Conservation (phyloP, 805 yeast genomes). For the Candida boidinii region DNA sequence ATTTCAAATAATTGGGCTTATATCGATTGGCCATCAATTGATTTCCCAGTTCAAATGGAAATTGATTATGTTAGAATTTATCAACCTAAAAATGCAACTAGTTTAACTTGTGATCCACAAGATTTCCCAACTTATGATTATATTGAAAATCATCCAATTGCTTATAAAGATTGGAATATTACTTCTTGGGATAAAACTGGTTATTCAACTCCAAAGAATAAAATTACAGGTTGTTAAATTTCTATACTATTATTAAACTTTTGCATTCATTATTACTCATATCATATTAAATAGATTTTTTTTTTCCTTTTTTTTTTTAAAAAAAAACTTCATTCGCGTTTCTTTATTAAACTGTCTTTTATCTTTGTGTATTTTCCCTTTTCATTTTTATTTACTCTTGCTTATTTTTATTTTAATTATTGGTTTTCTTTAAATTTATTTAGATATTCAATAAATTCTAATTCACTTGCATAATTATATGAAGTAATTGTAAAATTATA, state of each 20-base stretch:
- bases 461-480: too few relatives aligned
- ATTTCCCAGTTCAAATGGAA: slow-evolving; percentile 28
- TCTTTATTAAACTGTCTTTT: too few relatives aligned
- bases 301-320: too few relatives aligned
- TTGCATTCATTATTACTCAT: too few relatives aligned
- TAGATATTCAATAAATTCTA: too few relatives aligned
- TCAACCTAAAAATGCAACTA: slow-evolving; percentile 24
- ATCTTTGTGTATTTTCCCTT: too few relatives aligned
- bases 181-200: slow-evolving; percentile 69
- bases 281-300: too few relatives aligned
- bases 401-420: too few relatives aligned
- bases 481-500: too few relatives aligned
- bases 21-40: slow-evolving; percentile 26
- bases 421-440: too few relatives aligned
- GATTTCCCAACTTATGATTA: slow-evolving; percentile 29
- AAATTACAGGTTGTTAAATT: slow-evolving; percentile 11
- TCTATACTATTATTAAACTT: not conserved
- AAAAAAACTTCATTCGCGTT: not conserved
- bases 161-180: slow-evolving; percentile 59
- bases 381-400: too few relatives aligned
- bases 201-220: slow-evolving; percentile 23
- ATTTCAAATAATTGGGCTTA: slow-evolving; percentile 47
- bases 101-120: slow-evolving; percentile 30
- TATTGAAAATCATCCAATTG: slow-evolving; percentile 34
- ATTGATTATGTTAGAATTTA: slow-evolving; percentile 33